Evolutionary conservation across 768 basidiomycete species (phyloP).

Genomic region (Panaeolus cyanescens): DNA sequence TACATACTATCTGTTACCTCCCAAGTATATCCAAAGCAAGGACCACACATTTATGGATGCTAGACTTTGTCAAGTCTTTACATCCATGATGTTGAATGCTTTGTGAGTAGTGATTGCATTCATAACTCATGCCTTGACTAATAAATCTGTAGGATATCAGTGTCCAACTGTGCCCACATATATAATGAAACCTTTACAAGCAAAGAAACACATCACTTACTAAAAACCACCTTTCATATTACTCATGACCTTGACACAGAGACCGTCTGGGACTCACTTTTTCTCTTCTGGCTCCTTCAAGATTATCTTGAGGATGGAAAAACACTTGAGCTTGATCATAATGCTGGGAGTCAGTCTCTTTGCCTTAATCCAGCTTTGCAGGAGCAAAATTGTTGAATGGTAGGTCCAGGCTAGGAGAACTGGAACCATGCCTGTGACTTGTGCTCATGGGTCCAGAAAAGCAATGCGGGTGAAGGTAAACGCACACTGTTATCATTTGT

Average conservation of each 20-base stretch:
- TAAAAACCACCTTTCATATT: slow-evolving; percentile 8
- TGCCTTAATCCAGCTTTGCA: slow-evolving; percentile 20
- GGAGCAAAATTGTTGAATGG: slow-evolving; percentile 23
- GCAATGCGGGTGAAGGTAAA: slow-evolving; percentile 12
- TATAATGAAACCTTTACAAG: slow-evolving; percentile 21
- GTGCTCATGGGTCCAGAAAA: slow-evolving; percentile 20
- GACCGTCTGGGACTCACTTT: slow-evolving; percentile 27
- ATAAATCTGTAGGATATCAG: slow-evolving; percentile 17
- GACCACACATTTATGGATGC: slow-evolving; percentile 9
- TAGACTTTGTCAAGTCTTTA: slow-evolving; percentile 8
- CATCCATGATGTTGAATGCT: slow-evolving; percentile 13
- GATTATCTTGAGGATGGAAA: slow-evolving; percentile 15
- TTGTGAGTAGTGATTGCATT: slow-evolving; percentile 9
- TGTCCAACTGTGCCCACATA: slow-evolving; percentile 29
- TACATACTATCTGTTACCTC: slow-evolving; percentile 18
- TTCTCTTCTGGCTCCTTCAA: slow-evolving; percentile 17
- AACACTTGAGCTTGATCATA: slow-evolving; percentile 17
- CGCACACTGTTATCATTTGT: too few relatives aligned
- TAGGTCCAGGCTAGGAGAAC: slow-evolving; percentile 26
- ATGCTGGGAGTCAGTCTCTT: slow-evolving; percentile 14
- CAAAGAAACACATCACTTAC: not conserved
- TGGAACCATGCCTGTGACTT: slow-evolving; percentile 31
- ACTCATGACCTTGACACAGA: slow-evolving; percentile 9
- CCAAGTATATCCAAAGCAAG: slow-evolving; percentile 6
- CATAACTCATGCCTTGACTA: not conserved